Evolutionary conservation across 179 eudicot genomes (phyloP), one percentile per base, ranked within the genome.

Genomic region (Pouteria campechiana): DNA sequence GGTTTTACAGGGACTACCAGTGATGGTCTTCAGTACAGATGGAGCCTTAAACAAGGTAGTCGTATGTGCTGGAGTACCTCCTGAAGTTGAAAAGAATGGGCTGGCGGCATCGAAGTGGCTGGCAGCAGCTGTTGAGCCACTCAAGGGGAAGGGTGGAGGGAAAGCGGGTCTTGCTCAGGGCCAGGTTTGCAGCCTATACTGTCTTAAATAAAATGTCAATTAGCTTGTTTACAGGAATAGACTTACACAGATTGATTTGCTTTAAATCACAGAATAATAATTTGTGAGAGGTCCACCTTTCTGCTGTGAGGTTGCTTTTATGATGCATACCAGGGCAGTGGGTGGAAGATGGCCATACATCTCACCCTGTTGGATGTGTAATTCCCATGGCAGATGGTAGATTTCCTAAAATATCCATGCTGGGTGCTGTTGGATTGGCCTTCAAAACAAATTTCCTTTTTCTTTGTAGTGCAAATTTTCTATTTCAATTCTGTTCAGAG

Each of bases 61-160:
- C 38, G 96, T 92, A 11, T 87, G 81, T 53, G 99, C 94, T 32
- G 96, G 94, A 36, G 96, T 92, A 0, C 99, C 99, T 0, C 81
- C 71, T 42, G 69, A 72, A 48, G 74, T 58, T 33, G 78, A 72
- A 37, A 70, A 59, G 18, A 82, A 82, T 52, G 78, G 84, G 22
- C 46, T 87, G 25, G 78, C 78, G 35, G 94, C 83, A 19, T 66
- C 68, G 7, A 94, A 90, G 28, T 90, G 98, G 98, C 38, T 90
- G 60, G 50, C 50, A 17, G 74, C 61, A 48, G 88, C 83, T 29
- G 48, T 82, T 45, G 73, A 72, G 44, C 81, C 84, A 22, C 52
- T 90, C 3, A 67, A 72, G 37, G 98, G 98, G 38, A 67, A 73
- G 53, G 77, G 96, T 16, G 93, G 88, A 13, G 98, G 94, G 32